Percentiles rank a stretch among this genome's conserved stretches.
These are phyloP conservation scores for Gossypium davidsonii DNA, from an alignment of 441 rosid genomes.

Conservation along the genomic window DNA sequence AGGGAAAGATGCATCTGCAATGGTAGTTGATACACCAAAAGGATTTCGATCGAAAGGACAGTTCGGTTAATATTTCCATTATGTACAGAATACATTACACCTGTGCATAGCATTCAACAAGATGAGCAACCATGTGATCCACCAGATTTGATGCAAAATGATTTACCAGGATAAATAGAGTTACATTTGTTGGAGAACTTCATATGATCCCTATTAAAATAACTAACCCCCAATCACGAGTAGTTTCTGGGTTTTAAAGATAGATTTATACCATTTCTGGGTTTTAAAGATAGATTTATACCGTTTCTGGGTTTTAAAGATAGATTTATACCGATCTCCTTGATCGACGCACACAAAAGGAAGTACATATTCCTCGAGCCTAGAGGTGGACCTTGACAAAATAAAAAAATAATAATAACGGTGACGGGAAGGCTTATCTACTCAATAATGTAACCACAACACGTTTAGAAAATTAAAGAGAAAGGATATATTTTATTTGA, in stretches of 20 bases:
- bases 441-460: background rate
- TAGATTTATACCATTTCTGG: background rate
- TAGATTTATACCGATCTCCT: background rate
- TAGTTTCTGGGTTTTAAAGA: background rate
- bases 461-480: background rate
- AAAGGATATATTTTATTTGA: background rate
- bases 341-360: background rate
- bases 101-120: slow-evolving; percentile 22
- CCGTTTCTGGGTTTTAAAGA: background rate
- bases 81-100: slow-evolving; percentile 25
- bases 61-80: background rate
- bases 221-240: background rate
- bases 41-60: background rate
- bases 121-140: background rate
- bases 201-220: background rate
- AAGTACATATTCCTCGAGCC: background rate
- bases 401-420: no score
- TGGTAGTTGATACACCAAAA: background rate
- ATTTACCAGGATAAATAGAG: background rate
- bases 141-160: background rate
- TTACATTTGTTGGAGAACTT: background rate
- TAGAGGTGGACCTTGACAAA: background rate
- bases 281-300: background rate
- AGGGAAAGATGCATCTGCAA: background rate
- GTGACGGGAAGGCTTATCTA: background rate